These are phyloP conservation scores for Neurospora sp. DNA, from an alignment of 495 filamentous ascomycete genomes.

Conservation along the genomic window DNA sequence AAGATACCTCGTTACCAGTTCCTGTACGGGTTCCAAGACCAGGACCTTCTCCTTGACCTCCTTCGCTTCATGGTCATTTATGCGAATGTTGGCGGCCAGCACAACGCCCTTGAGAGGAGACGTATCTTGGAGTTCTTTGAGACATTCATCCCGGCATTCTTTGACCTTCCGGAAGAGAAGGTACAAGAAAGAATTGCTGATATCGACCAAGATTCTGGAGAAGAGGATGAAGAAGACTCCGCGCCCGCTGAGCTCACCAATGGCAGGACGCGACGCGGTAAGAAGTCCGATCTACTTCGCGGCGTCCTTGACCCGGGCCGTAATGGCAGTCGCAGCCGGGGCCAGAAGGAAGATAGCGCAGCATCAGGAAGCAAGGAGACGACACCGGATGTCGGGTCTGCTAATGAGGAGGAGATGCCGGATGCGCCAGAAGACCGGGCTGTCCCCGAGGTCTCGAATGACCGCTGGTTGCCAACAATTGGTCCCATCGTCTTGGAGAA, in stretches of 20 bases:
- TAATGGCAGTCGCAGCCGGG: constrained; percentile 47
- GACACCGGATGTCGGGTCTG: constrained; percentile 70
- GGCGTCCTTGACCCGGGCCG: constrained; percentile 72
- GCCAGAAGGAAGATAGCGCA: constrained; percentile 63
- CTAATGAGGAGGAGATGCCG: constrained; percentile 54
- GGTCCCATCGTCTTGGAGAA: constrained; percentile 35
- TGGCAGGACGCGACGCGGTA: constrained; percentile 54
- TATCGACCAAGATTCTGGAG: constrained; percentile 48
- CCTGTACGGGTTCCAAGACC: constrained; percentile 59
- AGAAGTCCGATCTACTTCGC: constrained; percentile 72
- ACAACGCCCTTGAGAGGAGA: constrained; percentile 60
- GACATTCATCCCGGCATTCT: constrained; percentile 81
- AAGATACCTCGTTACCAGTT: constrained; percentile 61
- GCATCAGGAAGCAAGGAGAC: constrained; percentile 69
- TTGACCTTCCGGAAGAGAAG: constrained; percentile 64
- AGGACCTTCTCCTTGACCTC: constrained; percentile 70
- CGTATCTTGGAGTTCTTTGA: constrained; percentile 75
- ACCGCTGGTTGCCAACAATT: constrained; percentile 42
- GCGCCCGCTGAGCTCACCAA: constrained; percentile 42
- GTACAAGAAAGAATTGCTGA: constrained; percentile 70
- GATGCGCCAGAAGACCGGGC: constrained; percentile 38
- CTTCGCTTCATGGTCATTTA: constrained; percentile 69
- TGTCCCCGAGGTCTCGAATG: constrained; percentile 41
- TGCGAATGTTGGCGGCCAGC: constrained; percentile 54
- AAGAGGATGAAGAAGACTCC: constrained; percentile 63